phyloP scores from a whole-genome alignment of 768 basidiomycete genomes.

The Pulveroboletus sp. region DNA sequence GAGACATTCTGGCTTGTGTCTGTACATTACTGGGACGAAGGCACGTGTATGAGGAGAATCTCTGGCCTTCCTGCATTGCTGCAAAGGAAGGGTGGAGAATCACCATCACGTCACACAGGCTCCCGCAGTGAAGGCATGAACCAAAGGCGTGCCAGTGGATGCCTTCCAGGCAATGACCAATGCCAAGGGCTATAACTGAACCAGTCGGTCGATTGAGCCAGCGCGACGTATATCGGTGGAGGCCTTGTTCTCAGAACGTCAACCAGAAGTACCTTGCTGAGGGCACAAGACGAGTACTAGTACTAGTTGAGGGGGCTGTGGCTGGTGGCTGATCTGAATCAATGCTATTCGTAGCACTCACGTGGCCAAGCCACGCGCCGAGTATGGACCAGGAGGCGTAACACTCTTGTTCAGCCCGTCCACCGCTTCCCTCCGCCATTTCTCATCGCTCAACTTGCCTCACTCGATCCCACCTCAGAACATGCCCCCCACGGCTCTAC shows the following conservation, averaged over 20 bases:
- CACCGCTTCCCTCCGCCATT: conserved; percentile 27
- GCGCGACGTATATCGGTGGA: neutral
- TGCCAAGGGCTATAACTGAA: neutral
- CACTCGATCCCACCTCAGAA: conserved; percentile 13
- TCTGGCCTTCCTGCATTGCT: conserved; percentile 16
- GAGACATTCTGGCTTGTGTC: conserved; percentile 2
- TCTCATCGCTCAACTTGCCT: conserved; percentile 26
- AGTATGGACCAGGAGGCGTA: conserved; percentile 29
- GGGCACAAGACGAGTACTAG: too few relatives aligned
- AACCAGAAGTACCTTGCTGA: too few relatives aligned
- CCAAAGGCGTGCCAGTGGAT: conserved; percentile 18
- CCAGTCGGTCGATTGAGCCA: neutral
- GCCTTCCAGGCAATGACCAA: conserved; percentile 1
- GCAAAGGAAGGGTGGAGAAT: conserved; percentile 28
- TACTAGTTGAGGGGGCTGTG: neutral
- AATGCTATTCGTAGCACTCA: conserved; percentile 22
- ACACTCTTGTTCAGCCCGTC: conserved; percentile 33
- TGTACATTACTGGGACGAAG: conserved; percentile 1
- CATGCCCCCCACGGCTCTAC: neutral
- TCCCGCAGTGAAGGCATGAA: conserved; percentile 18
- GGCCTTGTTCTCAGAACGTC: neutral
- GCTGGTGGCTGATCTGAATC: conserved; percentile 19
- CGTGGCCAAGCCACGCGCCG: conserved; percentile 32
- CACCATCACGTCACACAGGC: conserved; percentile 13
- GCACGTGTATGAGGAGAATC: conserved; percentile 22